A percentile compares a stretch with the other conserved stretches of the same genome.
phyloP scores from a whole-genome alignment of 768 basidiomycete genomes.

The Hortiboletus flavorubellus region DNA sequence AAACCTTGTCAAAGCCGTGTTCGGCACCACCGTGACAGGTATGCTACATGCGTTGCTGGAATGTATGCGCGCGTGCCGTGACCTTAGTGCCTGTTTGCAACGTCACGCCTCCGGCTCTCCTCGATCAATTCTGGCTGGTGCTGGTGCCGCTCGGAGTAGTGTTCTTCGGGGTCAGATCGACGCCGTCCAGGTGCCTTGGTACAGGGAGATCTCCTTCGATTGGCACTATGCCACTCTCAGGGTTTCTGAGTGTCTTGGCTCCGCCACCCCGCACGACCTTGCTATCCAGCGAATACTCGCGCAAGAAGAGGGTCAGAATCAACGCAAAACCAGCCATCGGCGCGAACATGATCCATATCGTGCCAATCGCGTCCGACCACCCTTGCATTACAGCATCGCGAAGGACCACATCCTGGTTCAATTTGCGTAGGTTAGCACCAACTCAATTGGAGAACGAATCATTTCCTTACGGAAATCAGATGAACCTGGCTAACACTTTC shows the following conservation, averaged over 20 bases:
- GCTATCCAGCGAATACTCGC: slow-evolving; percentile 58
- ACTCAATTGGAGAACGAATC: background rate
- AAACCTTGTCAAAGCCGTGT: background rate
- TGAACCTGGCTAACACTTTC: slow-evolving; percentile 45
- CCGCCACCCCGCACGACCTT: slow-evolving; percentile 40
- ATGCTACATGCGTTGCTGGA: background rate
- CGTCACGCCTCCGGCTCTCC: background rate
- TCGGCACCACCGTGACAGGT: background rate
- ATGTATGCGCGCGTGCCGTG: background rate
- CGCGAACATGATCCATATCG: slow-evolving; percentile 63
- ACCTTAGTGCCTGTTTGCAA: background rate
- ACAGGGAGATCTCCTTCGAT: background rate
- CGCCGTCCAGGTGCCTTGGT: background rate
- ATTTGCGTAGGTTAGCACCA: background rate
- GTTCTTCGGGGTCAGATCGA: background rate
- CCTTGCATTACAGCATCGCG: slow-evolving; percentile 48
- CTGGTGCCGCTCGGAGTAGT: background rate
- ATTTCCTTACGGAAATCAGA: slow-evolving; percentile 18
- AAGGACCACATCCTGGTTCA: slow-evolving; percentile 42
- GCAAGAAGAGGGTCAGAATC: slow-evolving; percentile 50
- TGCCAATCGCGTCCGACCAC: slow-evolving; percentile 60
- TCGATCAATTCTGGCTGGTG: background rate
- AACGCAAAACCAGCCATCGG: slow-evolving; percentile 54
- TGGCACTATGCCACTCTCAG: slow-evolving; percentile 23
- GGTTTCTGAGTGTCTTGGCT: slow-evolving; percentile 25